These are phyloP conservation scores for Monascus purpureus DNA, from an alignment of 495 filamentous ascomycete genomes.

Conservation along the genomic window DNA sequence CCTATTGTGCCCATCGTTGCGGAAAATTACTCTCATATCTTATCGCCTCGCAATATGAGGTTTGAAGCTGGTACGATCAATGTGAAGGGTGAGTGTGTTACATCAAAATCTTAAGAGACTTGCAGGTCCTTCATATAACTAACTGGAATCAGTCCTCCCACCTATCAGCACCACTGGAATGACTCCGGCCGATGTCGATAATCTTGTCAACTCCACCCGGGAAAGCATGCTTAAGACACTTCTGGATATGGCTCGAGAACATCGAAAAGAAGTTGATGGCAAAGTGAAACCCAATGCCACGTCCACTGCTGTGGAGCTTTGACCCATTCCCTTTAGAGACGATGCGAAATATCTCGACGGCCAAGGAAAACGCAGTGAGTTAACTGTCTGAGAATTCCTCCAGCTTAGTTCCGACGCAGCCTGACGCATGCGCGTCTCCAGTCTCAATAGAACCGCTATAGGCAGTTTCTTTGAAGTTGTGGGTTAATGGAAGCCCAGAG, in stretches of 20 bases:
- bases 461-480: too few species aligned
- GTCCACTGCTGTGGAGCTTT: slow-evolving; percentile 29
- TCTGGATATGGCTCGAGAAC: slow-evolving; percentile 38
- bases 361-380: too few species aligned
- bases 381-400: too few species aligned
- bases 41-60: slow-evolving; percentile 51
- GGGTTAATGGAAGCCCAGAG: too few species aligned
- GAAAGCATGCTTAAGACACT: slow-evolving; percentile 72
- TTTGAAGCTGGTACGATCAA: slow-evolving; percentile 69
- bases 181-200: slow-evolving; percentile 68
- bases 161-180: slow-evolving; percentile 74
- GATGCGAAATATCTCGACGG: too few species aligned
- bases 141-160: slow-evolving; percentile 48
- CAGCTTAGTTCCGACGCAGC: too few species aligned
- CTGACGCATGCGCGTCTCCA: too few species aligned
- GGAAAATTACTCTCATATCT: slow-evolving; percentile 71
- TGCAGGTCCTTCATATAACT: slow-evolving; percentile 3
- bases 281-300: slow-evolving; percentile 10
- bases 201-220: slow-evolving; percentile 52
- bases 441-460: too few species aligned
- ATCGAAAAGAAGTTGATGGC: slow-evolving; percentile 11
- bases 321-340: background rate
- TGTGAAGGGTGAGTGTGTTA: slow-evolving; percentile 49
- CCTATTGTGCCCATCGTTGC: slow-evolving; percentile 81
- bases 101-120: background rate